Evolutionary conservation across 2,329 filamentous ascomycete species (phyloP), one percentile per base, ranked within the genome.

Genomic region (Aspergillus sp.): DNA sequence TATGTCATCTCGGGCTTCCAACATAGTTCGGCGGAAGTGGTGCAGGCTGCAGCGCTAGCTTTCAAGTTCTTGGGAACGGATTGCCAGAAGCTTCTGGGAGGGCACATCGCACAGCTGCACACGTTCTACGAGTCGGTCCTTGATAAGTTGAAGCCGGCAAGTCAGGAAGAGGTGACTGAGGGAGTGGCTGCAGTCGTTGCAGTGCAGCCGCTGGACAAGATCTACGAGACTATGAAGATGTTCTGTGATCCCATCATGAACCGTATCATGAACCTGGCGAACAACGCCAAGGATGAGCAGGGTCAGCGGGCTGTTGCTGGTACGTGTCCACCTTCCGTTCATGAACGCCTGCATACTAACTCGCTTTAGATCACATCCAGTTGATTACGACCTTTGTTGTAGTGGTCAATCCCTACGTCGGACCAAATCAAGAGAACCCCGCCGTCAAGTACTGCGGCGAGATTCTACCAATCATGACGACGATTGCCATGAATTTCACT

Each of bases 11-110:
- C 87, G 4, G 94, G 92, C 0, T 99, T 99, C 74, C 83, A 90
- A 59, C 89, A 93, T 52, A 84, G 86, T 40, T 96, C 92, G 0
- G 89, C 87, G 64, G 95, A 99, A 67, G 92, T 99, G 50, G 83
- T 96, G 36, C 85, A 92, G 57, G 94, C 93, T 17, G 90, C 94
- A 16, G 94, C 94, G 5, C 84, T 97, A 71, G 88, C 94, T 2
- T 92, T 99, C 77, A 95, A 95, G 65, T 99, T 94, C 77, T 92
- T 99, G 73, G 97, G 95, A 67, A 91, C 88, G 13, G 94, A 99
- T 73, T 99, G 94, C 77, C 90, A 88, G 60, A 85, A 90, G 65
- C 80, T 96, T 33, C 81, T 99, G 20, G 88, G 90, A 59, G 85
- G 82, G 4, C 92, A 95, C 68, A 89, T 95, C 33, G 72, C 86